Base-by-base conservation (phyloP, 805 yeast species). In the Blastobotrys attinorum region DNA sequence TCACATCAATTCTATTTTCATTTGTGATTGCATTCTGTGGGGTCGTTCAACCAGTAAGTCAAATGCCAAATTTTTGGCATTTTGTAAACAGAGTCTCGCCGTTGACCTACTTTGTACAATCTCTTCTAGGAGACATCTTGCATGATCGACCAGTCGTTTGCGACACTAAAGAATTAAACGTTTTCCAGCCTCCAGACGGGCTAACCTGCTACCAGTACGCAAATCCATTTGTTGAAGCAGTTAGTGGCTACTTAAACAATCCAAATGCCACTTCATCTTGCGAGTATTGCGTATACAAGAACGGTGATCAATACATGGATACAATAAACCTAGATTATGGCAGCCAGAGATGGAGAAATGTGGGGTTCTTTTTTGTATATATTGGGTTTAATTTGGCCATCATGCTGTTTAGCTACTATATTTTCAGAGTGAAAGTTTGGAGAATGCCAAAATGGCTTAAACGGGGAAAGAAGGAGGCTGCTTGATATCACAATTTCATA, bases 41-140 rank as follows among this genome's bases (percentile, higher is more conserved):
- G 65, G 81, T 81, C 44, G 66, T 79, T 45, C 85, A 79, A 55
- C 75, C 79, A 15, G 63, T 63, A 6, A 33, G 47, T 2, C 62
- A 69, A 39, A 73, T 83, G 79, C 90, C 94, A 6, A 78, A 84
- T 1, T 85, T 85, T 67, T 84, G 94, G 94, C 76, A 73, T 37
- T 85, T 81, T 60, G 81, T 85, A 88, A 79, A 83, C 73, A 74
- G 81, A 52, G 70, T 70, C n/a, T 79, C 84, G 22, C 94, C 72
- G 3, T 73, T 73, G 62, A 82, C 90, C 1, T 85, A 85, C 57
- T 76, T 81, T 58, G 66, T 84, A 45, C 77, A 76, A 49, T 69
- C 76, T 40, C 66, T 81, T 47, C 65, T 79, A 31, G 68, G 65
- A 21, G 62, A 58, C 21, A 68, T 72, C 42, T 64, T 72, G 51